phyloP scores from a whole-genome alignment of 2,329 filamentous ascomycete genomes.

The Penicillium sp. region DNA sequence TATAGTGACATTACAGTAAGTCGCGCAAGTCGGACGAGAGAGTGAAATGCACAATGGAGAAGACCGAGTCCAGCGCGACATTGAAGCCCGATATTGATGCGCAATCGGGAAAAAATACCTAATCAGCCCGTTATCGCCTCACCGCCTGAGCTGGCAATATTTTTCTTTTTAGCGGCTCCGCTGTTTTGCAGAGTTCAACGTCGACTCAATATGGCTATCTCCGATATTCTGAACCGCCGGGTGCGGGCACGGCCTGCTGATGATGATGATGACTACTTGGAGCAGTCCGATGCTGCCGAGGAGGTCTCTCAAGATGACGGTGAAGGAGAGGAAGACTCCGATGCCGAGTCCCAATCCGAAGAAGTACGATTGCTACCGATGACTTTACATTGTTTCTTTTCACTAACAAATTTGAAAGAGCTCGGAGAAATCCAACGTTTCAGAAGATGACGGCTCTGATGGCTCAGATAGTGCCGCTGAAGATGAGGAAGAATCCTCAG shows the following conservation, averaged over 20 bases:
- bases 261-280: conserved; percentile 42
- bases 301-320: conserved; percentile 15
- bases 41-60: background rate
- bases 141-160: conserved; percentile 31
- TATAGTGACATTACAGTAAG: background rate
- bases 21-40: background rate
- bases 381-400: too few relatives aligned
- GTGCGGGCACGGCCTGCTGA: conserved; percentile 41
- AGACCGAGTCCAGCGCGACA: background rate
- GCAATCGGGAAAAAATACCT: conserved; percentile 18
- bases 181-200: conserved; percentile 5
- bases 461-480: conserved; percentile 41
- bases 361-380: conserved; percentile 8
- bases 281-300: conserved; percentile 26
- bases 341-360: conserved; percentile 10
- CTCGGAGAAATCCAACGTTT: conserved; percentile 3
- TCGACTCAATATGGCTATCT: conserved; percentile 33
- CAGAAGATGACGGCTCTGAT: conserved; percentile 22
- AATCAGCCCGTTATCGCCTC: conserved; percentile 20
- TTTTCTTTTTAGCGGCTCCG: conserved; percentile 15
- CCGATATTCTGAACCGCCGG: conserved; percentile 42
- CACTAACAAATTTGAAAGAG: background rate
- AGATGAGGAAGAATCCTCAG: conserved; percentile 30
- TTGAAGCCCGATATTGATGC: conserved; percentile 3
- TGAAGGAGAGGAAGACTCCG: conserved; percentile 11